A percentile compares a stretch with the other conserved stretches of the same genome.
These are phyloP conservation scores for Neodidymelliopsis sp. DNA, from an alignment of 2,329 filamentous ascomycete genomes.

Conservation along the genomic window DNA sequence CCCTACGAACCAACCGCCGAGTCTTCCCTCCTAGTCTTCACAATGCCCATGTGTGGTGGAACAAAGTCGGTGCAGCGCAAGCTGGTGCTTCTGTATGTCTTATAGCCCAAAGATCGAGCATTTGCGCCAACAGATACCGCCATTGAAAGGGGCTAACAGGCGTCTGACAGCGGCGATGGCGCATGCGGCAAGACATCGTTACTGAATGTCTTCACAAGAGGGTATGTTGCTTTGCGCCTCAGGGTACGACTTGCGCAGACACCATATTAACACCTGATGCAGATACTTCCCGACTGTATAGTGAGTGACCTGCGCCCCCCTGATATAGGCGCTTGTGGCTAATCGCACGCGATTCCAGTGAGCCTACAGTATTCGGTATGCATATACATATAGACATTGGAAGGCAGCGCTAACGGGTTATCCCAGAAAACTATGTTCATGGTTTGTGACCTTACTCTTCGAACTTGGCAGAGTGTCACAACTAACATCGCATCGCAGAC, in stretches of 20 bases:
- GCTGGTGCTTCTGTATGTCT: constrained; percentile 85
- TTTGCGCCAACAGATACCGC: constrained; percentile 17
- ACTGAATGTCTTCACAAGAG: constrained; percentile 97
- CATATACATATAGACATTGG: background rate
- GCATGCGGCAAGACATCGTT: constrained; percentile 97
- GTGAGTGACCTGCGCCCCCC: constrained; percentile 58
- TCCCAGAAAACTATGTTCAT: constrained; percentile 92
- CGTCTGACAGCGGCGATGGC: constrained; percentile 78
- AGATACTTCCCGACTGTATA: constrained; percentile 98
- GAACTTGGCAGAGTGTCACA: background rate
- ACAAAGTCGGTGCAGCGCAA: constrained; percentile 88
- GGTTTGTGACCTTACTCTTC: constrained; percentile 66
- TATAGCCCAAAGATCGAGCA: background rate
- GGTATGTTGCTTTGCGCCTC: constrained; percentile 63
- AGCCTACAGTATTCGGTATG: constrained; percentile 88
- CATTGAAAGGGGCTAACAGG: constrained; percentile 34
- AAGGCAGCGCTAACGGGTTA: constrained; percentile 28
- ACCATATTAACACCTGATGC: constrained; percentile 15
- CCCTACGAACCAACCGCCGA: constrained; percentile 32
- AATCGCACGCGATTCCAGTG: constrained; percentile 56
- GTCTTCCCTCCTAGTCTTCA: constrained; percentile 26
- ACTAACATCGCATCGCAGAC: constrained; percentile 62
- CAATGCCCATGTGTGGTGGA: constrained; percentile 59
- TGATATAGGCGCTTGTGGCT: constrained; percentile 23
- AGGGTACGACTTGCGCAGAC: background rate